Base-by-base conservation (phyloP, 2,329 filamentous ascomycete genomes). In the Karstenula rhodostoma region DNA sequence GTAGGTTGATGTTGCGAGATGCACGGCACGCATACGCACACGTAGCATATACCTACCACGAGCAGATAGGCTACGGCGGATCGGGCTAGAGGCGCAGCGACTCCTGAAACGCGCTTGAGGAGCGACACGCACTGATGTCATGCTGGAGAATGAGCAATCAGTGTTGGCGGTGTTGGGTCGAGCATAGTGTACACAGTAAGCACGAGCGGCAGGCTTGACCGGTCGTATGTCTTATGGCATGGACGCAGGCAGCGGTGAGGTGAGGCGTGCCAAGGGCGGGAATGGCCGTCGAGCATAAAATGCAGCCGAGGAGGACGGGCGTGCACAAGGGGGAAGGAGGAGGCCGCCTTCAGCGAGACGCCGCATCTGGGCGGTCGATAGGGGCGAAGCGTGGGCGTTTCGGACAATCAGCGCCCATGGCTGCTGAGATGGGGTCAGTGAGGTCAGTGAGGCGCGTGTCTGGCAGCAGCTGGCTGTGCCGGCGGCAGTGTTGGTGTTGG, bases 311-410 rank as follows among this genome's bases (percentile, higher is more conserved):
- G 29, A 32, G 29, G 29, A 6, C 29, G 8, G 29, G 29, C 29
- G 29, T 49, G 47, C 47, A 49, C 47, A 51, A 51, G 17, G 10
- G 13, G 7, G 23, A 32, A 51, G 32, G 48, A 12, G 23, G 48
- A 51, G 32, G 48, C 32, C 32, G 48, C 48, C 48, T 37, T 40
- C 48, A 51, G n/a, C 46, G 49, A 54, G 51, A 44, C 51, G 37
- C 51, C 51, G 51, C 51, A 54, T 54, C 37, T 44, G 37, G 51
- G 44, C 29, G 12, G 29, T 43, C 37, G 51, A 54, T 54, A 54
- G 51, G 51, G 51, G 51, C 49, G 49, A 35, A 52, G 49, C 23
- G 49, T 43, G 48, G n/a, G 35, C 44, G 32, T 35, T 54, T 54
- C 51, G 51, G 51, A 43, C 37, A 44, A 44, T 33, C 51, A 54